Base-by-base conservation (phyloP, 2,329 filamentous ascomycete species). In the Zymoseptoria tritici region DNA sequence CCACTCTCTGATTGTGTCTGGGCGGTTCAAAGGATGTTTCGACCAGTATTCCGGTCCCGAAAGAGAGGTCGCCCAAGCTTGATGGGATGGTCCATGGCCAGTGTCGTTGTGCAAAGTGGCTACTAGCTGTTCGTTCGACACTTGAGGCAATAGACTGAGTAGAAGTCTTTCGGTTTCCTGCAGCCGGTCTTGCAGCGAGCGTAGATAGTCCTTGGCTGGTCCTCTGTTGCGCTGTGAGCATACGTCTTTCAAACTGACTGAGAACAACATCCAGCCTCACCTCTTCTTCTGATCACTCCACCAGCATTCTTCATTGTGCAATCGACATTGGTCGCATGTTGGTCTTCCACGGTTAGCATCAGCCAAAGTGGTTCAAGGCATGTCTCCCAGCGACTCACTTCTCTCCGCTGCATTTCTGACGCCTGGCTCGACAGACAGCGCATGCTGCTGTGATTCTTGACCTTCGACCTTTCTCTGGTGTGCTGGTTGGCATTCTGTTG, bases 241-340 rank as follows among this genome's bases (percentile, higher is more conserved):
- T 16, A 29, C 9, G 36, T 24, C 21, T 9, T 8, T n/a, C 13
- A 16, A 13, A 19, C 16, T 9, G 24, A 9, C 20, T 29, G 20
- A 9, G 3, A 3, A 16, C 16, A 11, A n/a, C 5, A 11, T 16
- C 36, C 36, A 6, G 9, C n/a, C 55, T 29, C 20, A 58, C 58
- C 62, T 60, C 52, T 66, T 66, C 63, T 66, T 66, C 57, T 62
- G 62, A 42, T 66, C 64, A 36, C 63, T 65, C 64, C 64, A 66
- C 63, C 64, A 65, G 57, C 64, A 66, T 13, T 66, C 63, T 49
- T 66, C 64, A 49, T 66, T 65, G 55, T 66, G 63, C 54, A 60
- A 20, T 36, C 60, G 58, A 29, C 64, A 66, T 55, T 66, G 64
- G 52, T 66, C 64, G 51, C 64, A 66, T 20, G 57, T 52, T 1